Base-by-base conservation (phyloP, 2,329 filamentous ascomycete species). In the Lasiodiplodia gonubiensis region DNA sequence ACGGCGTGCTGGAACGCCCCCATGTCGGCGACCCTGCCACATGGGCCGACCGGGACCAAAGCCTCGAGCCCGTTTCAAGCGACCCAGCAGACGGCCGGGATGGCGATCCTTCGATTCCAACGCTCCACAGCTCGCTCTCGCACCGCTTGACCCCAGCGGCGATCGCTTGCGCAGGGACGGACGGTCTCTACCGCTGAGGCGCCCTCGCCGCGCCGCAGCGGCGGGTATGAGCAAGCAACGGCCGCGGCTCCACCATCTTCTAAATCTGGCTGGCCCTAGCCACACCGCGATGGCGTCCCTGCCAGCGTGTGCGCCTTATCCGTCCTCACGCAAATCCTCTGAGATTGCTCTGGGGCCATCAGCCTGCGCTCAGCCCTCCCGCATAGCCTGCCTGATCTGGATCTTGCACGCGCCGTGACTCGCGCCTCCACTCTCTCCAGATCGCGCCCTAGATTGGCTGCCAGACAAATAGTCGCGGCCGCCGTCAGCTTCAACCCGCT, bases 201-300 rank as follows among this genome's bases (percentile, higher is more conserved):
- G 64, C 35, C 61, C 48, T 53, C 48, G 61, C 49, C 61, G 48
- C 48, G 61, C 64, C 61, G 61, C 61, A 42, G 59, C 59, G 4
- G 27, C 46, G 59, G 51, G 61, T 23, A 42, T 57, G 61, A 42
- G 49, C 51, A 54, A 61, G 48, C 64, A 49, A 48, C 53, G 64
- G 51, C 51, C 64, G 51, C 64, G 35, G 64, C 64, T 66, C 64
- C 64, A 66, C 63, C 64, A 46, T 49, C 39, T 66, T 55, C 64
- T 66, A 66, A 66, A 55, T 66, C 64, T 51, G 64, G 51, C 52
- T 30, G 25, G 59, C 59, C 59, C 59, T 63, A 66, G 64, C 51
- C 64, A 54, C 39, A 54, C 64, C 64, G 51, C 60, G 46, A 23
- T 52, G 27, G 37, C 57, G 42, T 51, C 57, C 57, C 46, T 61